These are phyloP conservation scores for Nicotiana sylvestris DNA, from an alignment of 257 asterid species.

Conservation along the genomic window DNA sequence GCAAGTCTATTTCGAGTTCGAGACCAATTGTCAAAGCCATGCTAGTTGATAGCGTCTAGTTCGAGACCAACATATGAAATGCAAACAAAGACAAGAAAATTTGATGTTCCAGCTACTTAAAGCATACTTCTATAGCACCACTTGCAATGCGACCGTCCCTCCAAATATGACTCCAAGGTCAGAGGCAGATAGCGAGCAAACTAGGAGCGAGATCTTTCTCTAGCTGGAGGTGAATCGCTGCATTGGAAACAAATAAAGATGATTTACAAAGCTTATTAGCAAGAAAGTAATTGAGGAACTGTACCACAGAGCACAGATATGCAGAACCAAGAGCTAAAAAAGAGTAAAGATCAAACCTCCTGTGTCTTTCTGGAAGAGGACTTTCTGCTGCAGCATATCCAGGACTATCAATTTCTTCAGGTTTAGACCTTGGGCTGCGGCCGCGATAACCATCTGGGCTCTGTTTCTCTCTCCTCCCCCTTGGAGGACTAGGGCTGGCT, in stretches of 20 bases:
- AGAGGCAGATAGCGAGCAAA: not conserved
- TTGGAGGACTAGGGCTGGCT: conserved; percentile 35
- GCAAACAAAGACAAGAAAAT: not conserved
- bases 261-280: not conserved
- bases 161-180: not conserved
- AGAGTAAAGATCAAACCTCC: conserved; percentile 33
- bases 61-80: not conserved
- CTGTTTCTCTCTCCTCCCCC: conserved; percentile 37
- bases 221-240: conserved; percentile 48
- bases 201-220: conserved; percentile 39
- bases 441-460: conserved; percentile 31
- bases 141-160: not conserved
- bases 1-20: not conserved
- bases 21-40: not conserved
- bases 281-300: not conserved
- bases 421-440: conserved; percentile 31
- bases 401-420: conserved; percentile 31
- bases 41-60: not conserved
- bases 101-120: not conserved
- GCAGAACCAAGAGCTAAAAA: not conserved
- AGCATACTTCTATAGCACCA: not conserved
- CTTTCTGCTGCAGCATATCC: conserved; percentile 45
- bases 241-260: conserved; percentile 17
- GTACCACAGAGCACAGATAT: not conserved
- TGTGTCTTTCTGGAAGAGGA: conserved; percentile 35